Conservation (phyloP, 441 rosid genomes). For the Cnidoscolus chayamansa region DNA sequence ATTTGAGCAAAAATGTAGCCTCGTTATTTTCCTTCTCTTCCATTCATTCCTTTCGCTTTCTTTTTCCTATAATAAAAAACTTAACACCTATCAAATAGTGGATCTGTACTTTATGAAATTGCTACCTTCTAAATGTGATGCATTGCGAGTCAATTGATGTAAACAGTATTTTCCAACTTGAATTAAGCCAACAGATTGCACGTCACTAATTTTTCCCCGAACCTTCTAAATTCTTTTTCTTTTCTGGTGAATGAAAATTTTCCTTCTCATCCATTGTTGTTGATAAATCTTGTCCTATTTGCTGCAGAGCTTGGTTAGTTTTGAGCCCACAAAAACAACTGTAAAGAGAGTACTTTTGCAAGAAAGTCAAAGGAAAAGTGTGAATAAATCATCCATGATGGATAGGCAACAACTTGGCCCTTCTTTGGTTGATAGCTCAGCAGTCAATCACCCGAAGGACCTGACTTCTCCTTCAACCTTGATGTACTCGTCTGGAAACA, state of each 20-base stretch:
- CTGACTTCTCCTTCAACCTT: conserved; percentile 40
- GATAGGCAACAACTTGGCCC: conserved; percentile 37
- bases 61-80: too few species aligned
- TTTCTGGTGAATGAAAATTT: neutral
- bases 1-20: too few species aligned
- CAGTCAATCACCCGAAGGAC: conserved; percentile 37
- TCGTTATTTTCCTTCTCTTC: too few species aligned
- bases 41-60: too few species aligned
- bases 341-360: conserved; percentile 79
- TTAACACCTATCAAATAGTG: too few species aligned
- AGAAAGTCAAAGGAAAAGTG: conserved; percentile 47
- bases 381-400: conserved; percentile 35
- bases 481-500: conserved; percentile 34
- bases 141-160: neutral
- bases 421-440: conserved; percentile 31
- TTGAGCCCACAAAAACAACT: conserved; percentile 90
- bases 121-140: neutral
- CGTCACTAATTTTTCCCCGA: neutral
- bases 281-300: conserved; percentile 9
- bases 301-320: conserved; percentile 78
- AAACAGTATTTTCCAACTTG: neutral
- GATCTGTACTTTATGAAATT: neutral
- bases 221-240: too few species aligned
- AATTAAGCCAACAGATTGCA: neutral
- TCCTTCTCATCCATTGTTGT: neutral